Conservation (phyloP, 2,329 filamentous ascomycete species). For the Bertia moriformis region DNA sequence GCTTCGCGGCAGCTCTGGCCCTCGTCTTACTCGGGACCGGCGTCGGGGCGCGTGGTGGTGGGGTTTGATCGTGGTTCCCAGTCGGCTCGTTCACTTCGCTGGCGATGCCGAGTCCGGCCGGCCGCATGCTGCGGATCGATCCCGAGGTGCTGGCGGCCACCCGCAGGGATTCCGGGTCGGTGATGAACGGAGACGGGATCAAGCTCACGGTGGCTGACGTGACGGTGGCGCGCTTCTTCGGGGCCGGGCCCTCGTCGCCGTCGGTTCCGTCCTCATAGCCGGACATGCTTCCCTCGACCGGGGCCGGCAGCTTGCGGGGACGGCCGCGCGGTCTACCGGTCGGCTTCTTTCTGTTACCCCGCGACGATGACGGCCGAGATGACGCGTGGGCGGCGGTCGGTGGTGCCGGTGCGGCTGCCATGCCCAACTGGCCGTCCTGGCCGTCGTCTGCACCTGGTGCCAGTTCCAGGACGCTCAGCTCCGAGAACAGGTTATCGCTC, state of each 20-base stretch:
- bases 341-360: constrained; percentile 22
- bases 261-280: constrained; percentile 56
- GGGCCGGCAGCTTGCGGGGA: constrained; percentile 33
- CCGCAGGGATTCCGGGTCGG: constrained; percentile 63
- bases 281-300: constrained; percentile 56
- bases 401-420: constrained; percentile 26
- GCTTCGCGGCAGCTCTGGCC: constrained; percentile 17
- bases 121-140: constrained; percentile 72
- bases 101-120: constrained; percentile 38
- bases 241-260: constrained; percentile 13
- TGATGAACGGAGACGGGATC: constrained; percentile 59
- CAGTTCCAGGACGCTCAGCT: constrained; percentile 1
- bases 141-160: constrained; percentile 85
- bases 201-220: no score
- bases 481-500: constrained; percentile 20
- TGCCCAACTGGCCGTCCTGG: constrained; percentile 11
- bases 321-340: constrained; percentile 41
- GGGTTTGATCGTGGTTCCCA: no score
- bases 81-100: no score
- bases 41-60: constrained; percentile 63
- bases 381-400: no score
- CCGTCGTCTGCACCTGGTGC: no score
- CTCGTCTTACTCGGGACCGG: constrained; percentile 41
- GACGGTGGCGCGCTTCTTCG: constrained; percentile 11
- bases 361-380: constrained; percentile 39